Percentiles rank a stretch among this genome's conserved stretches.
Evolutionary conservation across 805 yeast genomes (phyloP).

Genomic region (Candida taoyuanica): DNA sequence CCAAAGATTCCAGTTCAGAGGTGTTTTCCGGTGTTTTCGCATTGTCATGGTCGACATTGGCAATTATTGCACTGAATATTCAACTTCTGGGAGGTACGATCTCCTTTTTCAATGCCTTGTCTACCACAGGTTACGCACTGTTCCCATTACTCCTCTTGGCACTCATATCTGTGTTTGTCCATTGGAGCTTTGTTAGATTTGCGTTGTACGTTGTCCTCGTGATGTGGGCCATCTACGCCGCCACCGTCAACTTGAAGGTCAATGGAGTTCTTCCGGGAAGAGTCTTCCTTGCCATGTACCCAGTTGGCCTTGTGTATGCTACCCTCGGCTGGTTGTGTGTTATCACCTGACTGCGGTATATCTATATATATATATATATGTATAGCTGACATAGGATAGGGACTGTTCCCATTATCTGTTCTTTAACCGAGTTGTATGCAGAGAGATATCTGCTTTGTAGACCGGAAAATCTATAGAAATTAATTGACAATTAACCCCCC

Average conservation of each 20-base stretch:
- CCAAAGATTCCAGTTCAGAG: conserved; percentile 35
- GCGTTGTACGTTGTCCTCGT: conserved; percentile 42
- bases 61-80: conserved; percentile 58
- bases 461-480: too few species aligned
- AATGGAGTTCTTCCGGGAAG: conserved; percentile 64
- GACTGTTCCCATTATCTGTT: too few species aligned
- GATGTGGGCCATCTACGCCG: conserved; percentile 63
- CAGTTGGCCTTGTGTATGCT: conserved; percentile 58
- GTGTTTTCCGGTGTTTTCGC: conserved; percentile 64
- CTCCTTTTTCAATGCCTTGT: conserved; percentile 62
- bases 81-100: conserved; percentile 58
- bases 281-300: conserved; percentile 58
- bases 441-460: too few species aligned
- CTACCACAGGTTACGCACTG: conserved; percentile 65
- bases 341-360: conserved; percentile 45
- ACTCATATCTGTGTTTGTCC: conserved; percentile 42
- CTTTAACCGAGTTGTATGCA: too few species aligned
- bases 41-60: conserved; percentile 58
- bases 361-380: too few species aligned
- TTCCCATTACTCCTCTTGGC: conserved; percentile 61
- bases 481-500: too few species aligned
- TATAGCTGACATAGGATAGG: too few species aligned
- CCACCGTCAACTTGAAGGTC: conserved; percentile 51
- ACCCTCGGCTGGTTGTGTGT: conserved; percentile 65
- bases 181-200: conserved; percentile 45